Evolutionary conservation across 106 monocot species (phyloP).

Genomic region (Ottelia alismoides): DNA sequence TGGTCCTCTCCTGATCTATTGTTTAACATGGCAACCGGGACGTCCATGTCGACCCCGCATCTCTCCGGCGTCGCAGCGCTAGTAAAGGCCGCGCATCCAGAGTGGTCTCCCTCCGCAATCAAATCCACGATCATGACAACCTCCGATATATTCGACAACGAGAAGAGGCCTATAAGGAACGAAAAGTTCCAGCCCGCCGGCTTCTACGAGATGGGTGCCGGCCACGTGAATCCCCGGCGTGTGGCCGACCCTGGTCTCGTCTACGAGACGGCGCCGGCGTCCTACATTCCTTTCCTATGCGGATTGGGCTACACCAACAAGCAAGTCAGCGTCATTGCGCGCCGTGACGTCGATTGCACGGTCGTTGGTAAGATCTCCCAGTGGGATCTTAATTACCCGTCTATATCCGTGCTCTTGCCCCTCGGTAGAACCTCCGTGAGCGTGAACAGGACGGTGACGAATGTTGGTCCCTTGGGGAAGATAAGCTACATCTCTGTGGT

Average conservation of each 20-base stretch:
- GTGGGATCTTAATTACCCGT: conserved; percentile 70
- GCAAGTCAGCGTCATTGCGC: conserved; percentile 31
- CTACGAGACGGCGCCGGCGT: conserved; percentile 43
- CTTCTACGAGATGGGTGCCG: conserved; percentile 71
- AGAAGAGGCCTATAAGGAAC: conserved; percentile 25
- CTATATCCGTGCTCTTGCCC: conserved; percentile 31
- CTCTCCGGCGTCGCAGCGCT: conserved; percentile 80
- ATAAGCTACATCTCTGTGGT: conserved; percentile 32
- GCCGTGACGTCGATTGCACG: conserved; percentile 2
- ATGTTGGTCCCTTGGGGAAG: conserved; percentile 59
- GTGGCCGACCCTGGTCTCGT: conserved; percentile 77
- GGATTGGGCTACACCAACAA: conserved; percentile 57
- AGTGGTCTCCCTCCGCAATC: conserved; percentile 83
- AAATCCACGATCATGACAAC: conserved; percentile 91
- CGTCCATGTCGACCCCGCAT: conserved; percentile 94
- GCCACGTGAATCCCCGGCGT: conserved; percentile 66
- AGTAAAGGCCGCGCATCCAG: conserved; percentile 42
- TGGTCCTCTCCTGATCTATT: conserved; percentile 11
- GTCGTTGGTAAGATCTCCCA: not conserved
- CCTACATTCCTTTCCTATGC: conserved; percentile 71
- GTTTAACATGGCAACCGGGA: too few relatives aligned
- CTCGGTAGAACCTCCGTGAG: not conserved
- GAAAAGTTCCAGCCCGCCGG: conserved; percentile 27
- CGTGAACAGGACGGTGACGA: conserved; percentile 43
- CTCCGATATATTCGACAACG: conserved; percentile 13